Base-by-base conservation (phyloP, 1,284 basidiomycete species). In the Malassezia yamatoensis region DNA sequence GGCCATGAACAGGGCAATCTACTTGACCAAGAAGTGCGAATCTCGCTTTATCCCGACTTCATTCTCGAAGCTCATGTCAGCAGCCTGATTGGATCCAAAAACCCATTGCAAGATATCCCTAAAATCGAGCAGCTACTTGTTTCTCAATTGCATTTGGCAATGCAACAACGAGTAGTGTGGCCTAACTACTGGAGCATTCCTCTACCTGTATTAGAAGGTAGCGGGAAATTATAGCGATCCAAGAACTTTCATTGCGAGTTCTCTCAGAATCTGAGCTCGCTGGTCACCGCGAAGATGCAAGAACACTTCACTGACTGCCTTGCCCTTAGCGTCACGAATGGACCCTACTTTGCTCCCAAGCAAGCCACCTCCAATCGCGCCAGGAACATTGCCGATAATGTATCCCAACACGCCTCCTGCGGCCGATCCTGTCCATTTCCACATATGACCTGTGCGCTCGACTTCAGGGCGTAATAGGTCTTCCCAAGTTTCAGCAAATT, bases 231-330 rank as follows among this genome's bases (percentile, higher is more conserved):
- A 47, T 21, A 57, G 18, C 7, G 54, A 51, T 15, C 41, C 51
- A 3, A 96, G 76, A 12, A 96, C 88, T 76, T 96, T 94, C 74
- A 87, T 78, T 1, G 90, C 89, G 39, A 96, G 77, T 7, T 85
- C 87, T 39, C 85, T 84, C 44, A 96, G 77, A 62, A 96, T 66
- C 39, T 73, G 86, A 36, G 90, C 88, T 72, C 88, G 87, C 86
- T 96, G 87, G 49, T 79, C 79, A 2, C 83, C 81, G 15, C 83
- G 85, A 12, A 96, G 80, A 29, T 85, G 80, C 45, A 80, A 78
- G 75, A 98, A 98, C n/a, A 96, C 93, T 16, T 85, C 57, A 18
- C 54, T 63, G 0, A 75, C 74, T 10, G 64, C 60, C 51, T 68
- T 70, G 12, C 74, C 73, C 54, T 74, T 73, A n/a, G 66, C 69